Evolutionary conservation across 2,329 filamentous ascomycete species (phyloP), one percentile per base, ranked within the genome.

Genomic region (Aureobasidium sp.): DNA sequence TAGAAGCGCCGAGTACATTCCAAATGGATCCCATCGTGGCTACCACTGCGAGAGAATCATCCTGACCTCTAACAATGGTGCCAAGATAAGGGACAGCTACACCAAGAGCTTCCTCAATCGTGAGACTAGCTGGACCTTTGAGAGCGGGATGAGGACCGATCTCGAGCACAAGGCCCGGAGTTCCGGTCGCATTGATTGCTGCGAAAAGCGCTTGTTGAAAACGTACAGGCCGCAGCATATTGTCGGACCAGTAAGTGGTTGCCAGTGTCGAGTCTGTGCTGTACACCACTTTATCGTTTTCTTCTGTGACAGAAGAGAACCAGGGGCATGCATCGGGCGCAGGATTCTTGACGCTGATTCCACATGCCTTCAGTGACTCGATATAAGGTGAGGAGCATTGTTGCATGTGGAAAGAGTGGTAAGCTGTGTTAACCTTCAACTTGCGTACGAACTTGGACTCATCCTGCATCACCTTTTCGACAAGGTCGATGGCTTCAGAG

Each of bases 91-190:
- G 1, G 10, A 15, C 12, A 37, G 36, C 36, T 13, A 15, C 12
- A 15, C 36, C 36, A 15, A 37, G 15, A 13, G 36, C 10, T 37
- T 10, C 36, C 36, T 37, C 15, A 4, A 37, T 10, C 12, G 36
- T 37, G 12, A 13, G 12, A 13, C 15, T 15, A 0, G 73, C 71
- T 0, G 47, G 79, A 0, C 72, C 72, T 64, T 76, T 77, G 8
- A 82, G 70, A 5, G 76, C 74, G 0, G 78, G 74, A 64, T 81
- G 79, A 1, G 79, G 76, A 0, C 79, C 79, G 7, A 80, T 65
- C 61, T 81, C 79, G 2, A 81, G 66, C 20, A 67, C 73, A 9
- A 74, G 69, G 50, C 77, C 73, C 29, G 75, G 27, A 17, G 51
- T 17, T 26, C 36, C 51, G 26, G 23, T 7, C 7, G 13, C 32